phyloP scores from a whole-genome alignment of 2,329 filamentous ascomycete genomes.

The Nannizzia gypsea region DNA sequence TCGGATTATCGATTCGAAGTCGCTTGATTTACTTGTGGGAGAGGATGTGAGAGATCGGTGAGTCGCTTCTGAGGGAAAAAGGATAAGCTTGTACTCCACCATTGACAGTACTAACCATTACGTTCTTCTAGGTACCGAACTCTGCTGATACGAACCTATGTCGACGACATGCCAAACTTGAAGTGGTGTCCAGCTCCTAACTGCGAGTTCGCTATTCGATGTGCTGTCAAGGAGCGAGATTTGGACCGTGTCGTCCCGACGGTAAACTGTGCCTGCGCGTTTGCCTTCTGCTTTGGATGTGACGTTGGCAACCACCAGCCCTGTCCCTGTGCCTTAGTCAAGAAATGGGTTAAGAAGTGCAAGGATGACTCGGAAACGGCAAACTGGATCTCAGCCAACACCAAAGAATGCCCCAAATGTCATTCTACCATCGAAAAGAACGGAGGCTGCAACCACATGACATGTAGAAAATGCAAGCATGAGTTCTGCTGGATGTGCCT shows the following conservation, averaged over 20 bases:
- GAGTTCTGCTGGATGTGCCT: conserved; percentile 99
- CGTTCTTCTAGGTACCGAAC: conserved; percentile 55
- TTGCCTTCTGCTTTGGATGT: conserved; percentile 93
- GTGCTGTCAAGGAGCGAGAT: conserved; percentile 75
- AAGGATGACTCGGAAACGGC: conserved; percentile 96
- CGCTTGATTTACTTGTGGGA: conserved; percentile 62
- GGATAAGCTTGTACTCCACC: background rate
- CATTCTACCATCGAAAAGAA: conserved; percentile 98
- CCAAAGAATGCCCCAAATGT: conserved; percentile 94
- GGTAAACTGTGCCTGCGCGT: conserved; percentile 71
- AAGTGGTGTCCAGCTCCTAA: conserved; percentile 99
- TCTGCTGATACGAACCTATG: conserved; percentile 83
- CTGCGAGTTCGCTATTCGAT: conserved; percentile 86
- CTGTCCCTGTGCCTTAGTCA: conserved; percentile 79
- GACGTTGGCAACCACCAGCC: conserved; percentile 83
- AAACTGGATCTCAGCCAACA: conserved; percentile 99
- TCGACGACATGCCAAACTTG: conserved; percentile 88
- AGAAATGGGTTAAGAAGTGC: conserved; percentile 95
- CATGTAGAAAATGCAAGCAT: conserved; percentile 86
- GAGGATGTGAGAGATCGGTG: conserved; percentile 46
- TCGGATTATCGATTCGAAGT: conserved; percentile 81
- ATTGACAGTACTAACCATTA: conserved; percentile 12
- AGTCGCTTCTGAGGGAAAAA: conserved; percentile 11
- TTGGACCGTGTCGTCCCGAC: conserved; percentile 77
- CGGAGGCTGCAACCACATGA: conserved; percentile 96